Conservation (phyloP, 164 flowering plant genomes). For the Santalum album region DNA sequence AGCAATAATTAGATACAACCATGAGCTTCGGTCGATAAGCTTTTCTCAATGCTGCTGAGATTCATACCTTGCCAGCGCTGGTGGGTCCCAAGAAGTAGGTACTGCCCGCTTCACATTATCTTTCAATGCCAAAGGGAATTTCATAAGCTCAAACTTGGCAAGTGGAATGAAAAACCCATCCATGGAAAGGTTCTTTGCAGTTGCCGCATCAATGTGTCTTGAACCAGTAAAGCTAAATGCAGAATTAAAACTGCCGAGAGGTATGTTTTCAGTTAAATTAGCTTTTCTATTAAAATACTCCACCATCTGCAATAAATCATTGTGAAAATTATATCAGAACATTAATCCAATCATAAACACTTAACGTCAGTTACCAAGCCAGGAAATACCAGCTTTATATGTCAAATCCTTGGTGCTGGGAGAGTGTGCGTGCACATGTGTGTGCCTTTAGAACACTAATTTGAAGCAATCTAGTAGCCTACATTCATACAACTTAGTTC, state of each 20-base stretch:
- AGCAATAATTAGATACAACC: slow-evolving; percentile 7
- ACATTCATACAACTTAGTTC: no score
- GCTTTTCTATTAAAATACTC: slow-evolving; percentile 61
- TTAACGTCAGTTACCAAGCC: no score
- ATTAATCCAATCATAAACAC: background rate
- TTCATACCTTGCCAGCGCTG: slow-evolving; percentile 63
- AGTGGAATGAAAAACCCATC: slow-evolving; percentile 64
- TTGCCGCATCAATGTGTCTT: slow-evolving; percentile 46
- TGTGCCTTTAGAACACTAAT: no score
- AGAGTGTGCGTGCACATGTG: no score
- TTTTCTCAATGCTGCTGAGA: background rate
- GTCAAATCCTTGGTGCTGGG: no score
- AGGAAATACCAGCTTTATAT: no score
- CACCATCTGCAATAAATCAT: slow-evolving; percentile 52
- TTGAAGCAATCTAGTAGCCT: no score
- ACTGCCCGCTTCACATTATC: slow-evolving; percentile 55
- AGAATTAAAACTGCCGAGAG: slow-evolving; percentile 70
- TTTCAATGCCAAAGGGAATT: slow-evolving; percentile 29
- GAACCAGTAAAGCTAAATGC: slow-evolving; percentile 69
- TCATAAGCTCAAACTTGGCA: slow-evolving; percentile 52
- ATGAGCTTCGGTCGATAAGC: background rate
- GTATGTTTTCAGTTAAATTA: slow-evolving; percentile 34
- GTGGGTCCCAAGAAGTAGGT: slow-evolving; percentile 71
- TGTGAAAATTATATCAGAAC: slow-evolving; percentile 9
- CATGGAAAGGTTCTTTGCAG: slow-evolving; percentile 57